Conservation (phyloP, 768 basidiomycete genomes). For the Amylocystis lapponica region DNA sequence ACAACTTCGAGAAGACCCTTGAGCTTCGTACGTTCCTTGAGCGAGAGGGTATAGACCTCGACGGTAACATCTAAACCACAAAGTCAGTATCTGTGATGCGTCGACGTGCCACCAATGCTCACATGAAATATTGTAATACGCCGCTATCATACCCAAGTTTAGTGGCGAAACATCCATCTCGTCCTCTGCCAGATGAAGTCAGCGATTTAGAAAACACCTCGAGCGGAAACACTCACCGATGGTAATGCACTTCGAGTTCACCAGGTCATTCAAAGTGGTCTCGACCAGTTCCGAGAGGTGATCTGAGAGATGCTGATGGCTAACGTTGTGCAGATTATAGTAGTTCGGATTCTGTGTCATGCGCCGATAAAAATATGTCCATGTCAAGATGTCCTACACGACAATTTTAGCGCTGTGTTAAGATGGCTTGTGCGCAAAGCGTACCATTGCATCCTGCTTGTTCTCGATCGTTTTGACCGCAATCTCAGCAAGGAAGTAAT, state of each 20-base stretch:
- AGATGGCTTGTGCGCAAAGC: constrained; percentile 10
- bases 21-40: constrained; percentile 95
- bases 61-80: constrained; percentile 77
- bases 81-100: constrained; percentile 1
- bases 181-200: constrained; percentile 49
- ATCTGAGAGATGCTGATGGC: constrained; percentile 91
- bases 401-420: neutral
- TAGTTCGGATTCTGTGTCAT: constrained; percentile 98
- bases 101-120: constrained; percentile 24
- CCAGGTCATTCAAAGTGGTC: constrained; percentile 83
- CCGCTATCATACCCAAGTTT: constrained; percentile 98
- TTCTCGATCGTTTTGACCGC: constrained; percentile 99
- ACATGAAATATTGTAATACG: constrained; percentile 94
- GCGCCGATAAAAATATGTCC: constrained; percentile 97
- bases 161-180: constrained; percentile 91
- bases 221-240: constrained; percentile 50
- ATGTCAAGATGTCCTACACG: constrained; percentile 86
- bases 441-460: constrained; percentile 93
- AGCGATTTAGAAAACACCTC: neutral
- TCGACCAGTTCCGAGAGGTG: constrained; percentile 96
- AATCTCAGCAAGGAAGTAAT: constrained; percentile 97
- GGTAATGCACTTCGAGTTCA: constrained; percentile 91
- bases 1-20: constrained; percentile 96
- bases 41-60: constrained; percentile 92
- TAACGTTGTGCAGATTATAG: constrained; percentile 92